Evolutionary conservation across 2,329 filamentous ascomycete genomes (phyloP).

Genomic region (Ceratocystiopsis minuta): DNA sequence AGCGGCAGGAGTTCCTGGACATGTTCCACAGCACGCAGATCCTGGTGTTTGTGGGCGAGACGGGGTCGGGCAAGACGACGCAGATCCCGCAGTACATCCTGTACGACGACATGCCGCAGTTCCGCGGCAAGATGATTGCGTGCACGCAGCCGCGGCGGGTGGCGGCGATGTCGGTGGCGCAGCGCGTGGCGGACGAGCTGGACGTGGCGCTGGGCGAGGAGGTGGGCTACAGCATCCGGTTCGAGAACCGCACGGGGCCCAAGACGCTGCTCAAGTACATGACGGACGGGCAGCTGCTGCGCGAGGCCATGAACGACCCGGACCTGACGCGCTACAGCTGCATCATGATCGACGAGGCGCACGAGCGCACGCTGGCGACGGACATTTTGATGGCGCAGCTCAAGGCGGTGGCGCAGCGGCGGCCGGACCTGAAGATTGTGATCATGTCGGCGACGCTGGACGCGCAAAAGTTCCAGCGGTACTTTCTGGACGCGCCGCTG

Average conservation of each 20-base stretch:
- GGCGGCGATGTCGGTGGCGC: conserved; percentile 93
- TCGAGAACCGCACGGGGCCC: conserved; percentile 80
- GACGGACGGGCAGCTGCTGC: conserved; percentile 96
- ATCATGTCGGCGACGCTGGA: conserved; percentile 98
- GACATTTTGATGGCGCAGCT: conserved; percentile 94
- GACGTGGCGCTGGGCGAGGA: conserved; percentile 85
- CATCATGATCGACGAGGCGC: conserved; percentile 96
- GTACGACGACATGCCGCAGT: conserved; percentile 85
- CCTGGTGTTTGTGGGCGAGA: conserved; percentile 96
- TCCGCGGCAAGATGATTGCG: conserved; percentile 73
- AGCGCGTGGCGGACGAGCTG: conserved; percentile 94
- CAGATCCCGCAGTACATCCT: conserved; percentile 98
- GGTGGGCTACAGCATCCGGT: conserved; percentile 97
- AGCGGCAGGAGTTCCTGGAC: conserved; percentile 84
- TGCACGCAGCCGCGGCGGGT: conserved; percentile 97
- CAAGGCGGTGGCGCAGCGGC: conserved; percentile 69
- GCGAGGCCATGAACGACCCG: conserved; percentile 93
- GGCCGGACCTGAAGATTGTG: conserved; percentile 88
- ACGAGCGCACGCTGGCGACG: conserved; percentile 91
- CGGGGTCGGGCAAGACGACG: conserved; percentile 96
- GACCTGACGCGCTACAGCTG: conserved; percentile 84
- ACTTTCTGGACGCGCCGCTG: conserved; percentile 87
- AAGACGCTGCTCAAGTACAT: conserved; percentile 97
- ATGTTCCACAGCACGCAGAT: conserved; percentile 91
- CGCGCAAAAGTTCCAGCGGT: conserved; percentile 92